Conservation (phyloP, 495 filamentous ascomycete genomes). For the Penicillium goetzii region DNA sequence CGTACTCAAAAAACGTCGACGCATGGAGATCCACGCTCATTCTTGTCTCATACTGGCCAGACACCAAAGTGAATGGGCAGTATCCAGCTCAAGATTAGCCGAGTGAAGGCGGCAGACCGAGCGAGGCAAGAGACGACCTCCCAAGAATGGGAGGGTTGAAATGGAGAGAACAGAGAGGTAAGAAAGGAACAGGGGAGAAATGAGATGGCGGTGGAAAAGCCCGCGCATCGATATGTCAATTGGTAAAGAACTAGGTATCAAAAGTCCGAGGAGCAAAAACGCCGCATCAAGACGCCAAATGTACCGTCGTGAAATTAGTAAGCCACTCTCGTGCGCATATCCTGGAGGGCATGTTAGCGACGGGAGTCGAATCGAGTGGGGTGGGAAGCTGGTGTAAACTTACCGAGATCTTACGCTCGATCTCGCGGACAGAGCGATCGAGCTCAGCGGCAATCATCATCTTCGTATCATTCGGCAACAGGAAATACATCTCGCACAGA, state of each 20-base stretch:
- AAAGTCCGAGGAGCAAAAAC: slow-evolving; percentile 29
- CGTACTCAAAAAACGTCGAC: slow-evolving; percentile 62
- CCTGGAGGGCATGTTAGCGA: slow-evolving; percentile 52
- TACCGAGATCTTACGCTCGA: slow-evolving; percentile 94
- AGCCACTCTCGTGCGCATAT: slow-evolving; percentile 85
- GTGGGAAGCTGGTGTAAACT: slow-evolving; percentile 29
- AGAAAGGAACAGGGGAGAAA: slow-evolving; percentile 1
- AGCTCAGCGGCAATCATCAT: slow-evolving; percentile 92
- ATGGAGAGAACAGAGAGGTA: neutral
- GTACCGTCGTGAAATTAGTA: slow-evolving; percentile 56
- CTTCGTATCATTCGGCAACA: slow-evolving; percentile 83
- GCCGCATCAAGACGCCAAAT: slow-evolving; percentile 32
- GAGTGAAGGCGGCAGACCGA: slow-evolving; percentile 52
- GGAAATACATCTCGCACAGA: slow-evolving; percentile 86
- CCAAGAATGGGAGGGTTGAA: neutral
- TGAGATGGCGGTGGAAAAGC: slow-evolving; percentile 16
- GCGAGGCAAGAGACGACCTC: slow-evolving; percentile 58
- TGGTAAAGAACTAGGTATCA: slow-evolving; percentile 36
- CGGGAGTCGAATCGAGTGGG: neutral
- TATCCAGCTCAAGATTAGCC: slow-evolving; percentile 63
- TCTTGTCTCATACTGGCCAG: slow-evolving; percentile 55
- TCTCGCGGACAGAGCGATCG: slow-evolving; percentile 86
- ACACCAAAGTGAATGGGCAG: slow-evolving; percentile 32
- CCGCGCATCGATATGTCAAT: slow-evolving; percentile 29
- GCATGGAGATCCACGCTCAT: slow-evolving; percentile 32